Base-by-base conservation (phyloP, 1,284 basidiomycete genomes). In the Rhodotorula sp. region DNA sequence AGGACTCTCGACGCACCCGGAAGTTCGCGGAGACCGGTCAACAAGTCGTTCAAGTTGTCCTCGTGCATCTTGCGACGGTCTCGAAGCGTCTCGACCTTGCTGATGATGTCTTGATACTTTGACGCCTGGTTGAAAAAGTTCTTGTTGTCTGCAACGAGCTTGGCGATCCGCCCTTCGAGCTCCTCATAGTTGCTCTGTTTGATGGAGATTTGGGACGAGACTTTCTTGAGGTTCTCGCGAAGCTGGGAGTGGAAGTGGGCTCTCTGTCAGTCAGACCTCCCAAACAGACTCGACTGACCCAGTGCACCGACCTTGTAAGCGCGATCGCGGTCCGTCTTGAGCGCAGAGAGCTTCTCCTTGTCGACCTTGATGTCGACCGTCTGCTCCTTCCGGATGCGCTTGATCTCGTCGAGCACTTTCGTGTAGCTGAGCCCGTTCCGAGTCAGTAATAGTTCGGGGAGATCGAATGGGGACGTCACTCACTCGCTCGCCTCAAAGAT, bases 401-500 rank as follows among this genome's bases (percentile, higher is more conserved):
- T 97, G 84, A 99, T 97, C 58, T 90, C 89, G 76, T 97, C 93
- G 4, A 99, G 86, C 1, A 97, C 97, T 80, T 99, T 99, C 2
- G 96, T 98, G 80, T 96, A 97, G 78, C 93, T 95, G 49, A 1
- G 31, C 23, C 39, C 26, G 23, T 21, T 26, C 52, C 23, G 23
- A n/a, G 52, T 54, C 49, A n/a, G n/a, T 8, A 26, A 20, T 23
- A 56, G n/a, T 12, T 21, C n/a, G 12, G 3, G 43, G 3, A 29
- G 39, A 0, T 16, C 23, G 23, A 62, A 47, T 29, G 29, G 21
- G 2, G 14, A 76, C 78, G 65, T 29, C 29, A 78, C 84, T 67
- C 69, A 93, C 92, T 90, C 90, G 3, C 96, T 99, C 1, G 97
- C 97, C 81, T 99, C 97, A 78, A 99, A 99, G 75, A 99, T 99